Conservation (phyloP, 2,329 filamentous ascomycete species). For the Fusarium beomiforme region DNA sequence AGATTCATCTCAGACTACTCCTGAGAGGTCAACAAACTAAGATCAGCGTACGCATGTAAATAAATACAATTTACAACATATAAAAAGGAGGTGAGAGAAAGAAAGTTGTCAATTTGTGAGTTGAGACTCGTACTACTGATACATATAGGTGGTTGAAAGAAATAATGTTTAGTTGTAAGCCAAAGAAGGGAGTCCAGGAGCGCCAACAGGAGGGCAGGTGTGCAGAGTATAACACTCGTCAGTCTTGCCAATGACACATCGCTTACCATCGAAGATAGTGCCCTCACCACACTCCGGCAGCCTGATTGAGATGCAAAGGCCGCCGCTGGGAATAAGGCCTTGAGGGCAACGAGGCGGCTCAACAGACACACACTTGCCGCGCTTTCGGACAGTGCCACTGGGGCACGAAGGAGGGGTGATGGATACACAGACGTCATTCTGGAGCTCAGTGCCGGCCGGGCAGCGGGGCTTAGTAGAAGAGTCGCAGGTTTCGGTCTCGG, state of each 20-base stretch:
- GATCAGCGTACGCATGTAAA: not conserved
- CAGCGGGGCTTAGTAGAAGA: not conserved
- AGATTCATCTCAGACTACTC: no score
- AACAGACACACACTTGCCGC: not conserved
- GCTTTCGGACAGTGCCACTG: not conserved
- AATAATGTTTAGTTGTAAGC: not conserved
- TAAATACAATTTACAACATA: no score
- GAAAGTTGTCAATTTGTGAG: not conserved
- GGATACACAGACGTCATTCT: conserved; percentile 11
- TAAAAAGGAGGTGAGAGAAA: not conserved
- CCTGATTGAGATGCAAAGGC: conserved; percentile 1
- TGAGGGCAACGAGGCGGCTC: not conserved
- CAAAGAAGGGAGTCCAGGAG: not conserved
- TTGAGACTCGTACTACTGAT: not conserved
- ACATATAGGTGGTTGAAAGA: not conserved
- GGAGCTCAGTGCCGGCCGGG: not conserved
- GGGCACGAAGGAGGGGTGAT: not conserved
- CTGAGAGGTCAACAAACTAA: no score
- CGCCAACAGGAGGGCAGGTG: conserved; percentile 3
- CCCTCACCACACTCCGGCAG: conserved; percentile 3
- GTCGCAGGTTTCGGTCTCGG: conserved; percentile 7
- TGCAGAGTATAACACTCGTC: conserved; percentile 17
- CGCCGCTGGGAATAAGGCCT: not conserved
- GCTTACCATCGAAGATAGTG: conserved; percentile 13
- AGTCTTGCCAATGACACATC: conserved; percentile 9